Base-by-base conservation (phyloP, 2,329 filamentous ascomycete species). In the Nigrograna mackinnonii region DNA sequence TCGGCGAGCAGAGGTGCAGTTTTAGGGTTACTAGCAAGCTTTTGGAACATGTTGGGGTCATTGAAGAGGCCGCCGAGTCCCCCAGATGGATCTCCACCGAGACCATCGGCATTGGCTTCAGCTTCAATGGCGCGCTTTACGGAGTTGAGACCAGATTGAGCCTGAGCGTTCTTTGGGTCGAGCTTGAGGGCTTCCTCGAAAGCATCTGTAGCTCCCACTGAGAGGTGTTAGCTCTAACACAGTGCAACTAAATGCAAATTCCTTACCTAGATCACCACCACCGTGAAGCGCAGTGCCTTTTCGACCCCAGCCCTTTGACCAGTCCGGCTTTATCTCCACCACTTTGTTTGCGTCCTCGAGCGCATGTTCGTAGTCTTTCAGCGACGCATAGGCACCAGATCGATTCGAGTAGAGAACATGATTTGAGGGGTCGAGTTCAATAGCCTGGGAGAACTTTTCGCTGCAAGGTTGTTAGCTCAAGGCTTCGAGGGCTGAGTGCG, bases 361-460 rank as follows among this genome's bases (percentile, higher is more conserved):
- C 16, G 94, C 94, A 55, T 86, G 81, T 51, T 87, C 77, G 79
- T 88, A 99, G 45, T 97, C 84, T 70, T 85, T 89, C 72, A 96
- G 87, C 39, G 94, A 96, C 33, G 92, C 89, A 65, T 95, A 84
- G 35, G 83, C 80, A 46, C 82, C 94, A 21, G 94, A 97, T 57
- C 94, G 86, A 76, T 99, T 99, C 65, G 91, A 97, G 80, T 92
- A 99, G 44, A 99, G 87, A 56, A 99, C 92, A 72, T 99, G 94
- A 72, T 99, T 99, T 49, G 78, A 75, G 37, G 91, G 86, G 51
- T 96, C 89, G 62, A 95, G 74, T 43, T 84, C 87, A 65, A 99
- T 96, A 39, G 94, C 94, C 73, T 96, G 82, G 44, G 91, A 87
- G 74, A 99, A 99, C 67, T 96, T 94, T 57, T 91, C 86, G 69